These are phyloP conservation scores for Aspergillus sp. DNA, from an alignment of 2,329 filamentous ascomycete species.

Conservation along the genomic window DNA sequence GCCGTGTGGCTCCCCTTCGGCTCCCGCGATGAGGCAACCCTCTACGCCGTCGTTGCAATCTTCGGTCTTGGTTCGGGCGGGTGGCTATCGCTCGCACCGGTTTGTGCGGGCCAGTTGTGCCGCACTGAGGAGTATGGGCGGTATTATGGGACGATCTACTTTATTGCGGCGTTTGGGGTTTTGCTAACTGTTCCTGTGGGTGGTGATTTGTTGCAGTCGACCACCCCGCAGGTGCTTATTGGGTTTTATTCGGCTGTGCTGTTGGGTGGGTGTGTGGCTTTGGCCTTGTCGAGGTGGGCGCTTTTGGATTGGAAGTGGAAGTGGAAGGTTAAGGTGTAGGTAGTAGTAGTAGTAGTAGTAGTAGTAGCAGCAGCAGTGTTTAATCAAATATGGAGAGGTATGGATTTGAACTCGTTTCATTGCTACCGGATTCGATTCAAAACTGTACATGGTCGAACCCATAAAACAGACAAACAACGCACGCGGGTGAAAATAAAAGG, in stretches of 20 bases:
- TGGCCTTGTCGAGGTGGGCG: slow-evolving; percentile 36
- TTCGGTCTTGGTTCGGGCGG: not conserved
- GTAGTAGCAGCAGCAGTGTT: too few species aligned
- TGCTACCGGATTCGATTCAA: slow-evolving; percentile 6
- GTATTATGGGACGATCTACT: not conserved
- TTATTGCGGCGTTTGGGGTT: not conserved
- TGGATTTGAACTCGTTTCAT: slow-evolving; percentile 6
- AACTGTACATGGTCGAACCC: slow-evolving; percentile 12
- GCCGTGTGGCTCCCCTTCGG: slow-evolving; percentile 49
- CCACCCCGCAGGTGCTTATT: slow-evolving; percentile 33
- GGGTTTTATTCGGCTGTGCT: slow-evolving; percentile 49
- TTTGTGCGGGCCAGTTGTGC: not conserved
- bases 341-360: too few species aligned
- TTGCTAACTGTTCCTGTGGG: not conserved
- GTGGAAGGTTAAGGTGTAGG: slow-evolving; percentile 36
- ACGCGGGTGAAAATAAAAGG: not conserved
- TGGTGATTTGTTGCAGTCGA: not conserved
- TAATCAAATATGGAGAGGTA: not conserved
- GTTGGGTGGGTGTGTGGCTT: slow-evolving; percentile 31
- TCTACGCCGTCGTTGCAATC: slow-evolving; percentile 48
- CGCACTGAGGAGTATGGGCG: not conserved
- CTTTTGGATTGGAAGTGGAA: slow-evolving; percentile 38
- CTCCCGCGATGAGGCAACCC: slow-evolving; percentile 35
- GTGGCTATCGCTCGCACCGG: not conserved
- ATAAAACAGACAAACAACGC: not conserved